phyloP scores from a whole-genome alignment of 2,329 filamentous ascomycete species.

The Ploettnerulaceae sp. region DNA sequence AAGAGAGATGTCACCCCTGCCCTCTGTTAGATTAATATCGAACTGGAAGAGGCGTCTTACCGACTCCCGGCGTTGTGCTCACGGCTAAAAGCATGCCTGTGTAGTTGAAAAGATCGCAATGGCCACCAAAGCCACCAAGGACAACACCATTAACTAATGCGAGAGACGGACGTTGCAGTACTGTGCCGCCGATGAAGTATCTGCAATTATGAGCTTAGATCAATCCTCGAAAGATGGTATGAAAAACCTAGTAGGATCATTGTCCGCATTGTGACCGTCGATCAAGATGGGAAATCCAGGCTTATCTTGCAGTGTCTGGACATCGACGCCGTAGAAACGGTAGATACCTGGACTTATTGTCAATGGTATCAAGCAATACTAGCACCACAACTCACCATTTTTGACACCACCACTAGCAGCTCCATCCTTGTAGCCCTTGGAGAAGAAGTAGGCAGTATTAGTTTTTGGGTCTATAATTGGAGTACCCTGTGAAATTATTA shows the following conservation, averaged over 20 bases:
- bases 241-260: conserved; percentile 37
- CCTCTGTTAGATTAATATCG: background rate
- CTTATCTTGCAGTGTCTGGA: conserved; percentile 37
- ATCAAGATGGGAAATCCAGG: conserved; percentile 40
- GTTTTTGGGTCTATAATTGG: conserved; percentile 36
- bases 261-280: conserved; percentile 42
- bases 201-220: conserved; percentile 15
- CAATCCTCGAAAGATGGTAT: no score
- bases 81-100: conserved; percentile 34
- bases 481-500: conserved; percentile 27
- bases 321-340: conserved; percentile 32
- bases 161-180: conserved; percentile 42
- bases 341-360: conserved; percentile 25
- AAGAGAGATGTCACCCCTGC: conserved; percentile 35
- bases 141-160: conserved; percentile 39
- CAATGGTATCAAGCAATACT: background rate
- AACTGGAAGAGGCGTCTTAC: background rate
- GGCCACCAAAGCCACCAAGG: conserved; percentile 44
- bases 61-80: conserved; percentile 32
- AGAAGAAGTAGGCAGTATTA: conserved; percentile 37
- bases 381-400: conserved; percentile 16
- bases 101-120: conserved; percentile 45
- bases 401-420: conserved; percentile 25
- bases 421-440: conserved; percentile 35
- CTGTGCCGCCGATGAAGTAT: conserved; percentile 43